A percentile compares a stretch with the other conserved stretches of the same genome.
These are phyloP conservation scores for Chloranthus sessilifolius DNA, from an alignment of 164 flowering plant genomes.

Conservation along the genomic window DNA sequence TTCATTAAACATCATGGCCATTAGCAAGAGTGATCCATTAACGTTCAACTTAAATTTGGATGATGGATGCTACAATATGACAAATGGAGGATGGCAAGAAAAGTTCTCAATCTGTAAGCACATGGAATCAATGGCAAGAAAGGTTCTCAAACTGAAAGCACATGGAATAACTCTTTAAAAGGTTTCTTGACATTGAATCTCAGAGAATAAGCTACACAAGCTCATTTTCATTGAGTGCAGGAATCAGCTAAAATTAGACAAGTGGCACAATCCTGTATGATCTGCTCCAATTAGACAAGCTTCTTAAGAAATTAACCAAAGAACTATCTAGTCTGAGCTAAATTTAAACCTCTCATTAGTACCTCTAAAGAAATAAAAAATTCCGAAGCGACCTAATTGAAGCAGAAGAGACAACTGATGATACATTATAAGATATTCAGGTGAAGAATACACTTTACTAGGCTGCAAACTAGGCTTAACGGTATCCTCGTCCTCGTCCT, in stretches of 20 bases:
- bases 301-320: conserved; percentile 1
- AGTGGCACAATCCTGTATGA: neutral
- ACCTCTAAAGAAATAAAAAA: neutral
- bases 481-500: conserved; percentile 64
- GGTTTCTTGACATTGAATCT: neutral
- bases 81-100: too few relatives aligned
- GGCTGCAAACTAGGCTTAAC: conserved; percentile 16
- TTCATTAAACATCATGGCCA: too few relatives aligned
- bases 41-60: too few relatives aligned
- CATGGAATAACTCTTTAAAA: too few relatives aligned
- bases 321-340: neutral
- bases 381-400: neutral
- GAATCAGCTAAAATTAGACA: neutral
- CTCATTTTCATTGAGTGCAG: neutral
- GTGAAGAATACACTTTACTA: neutral
- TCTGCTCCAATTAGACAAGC: neutral
- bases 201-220: too few relatives aligned
- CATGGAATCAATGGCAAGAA: too few relatives aligned
- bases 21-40: too few relatives aligned
- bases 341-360: conserved; percentile 7
- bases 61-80: too few relatives aligned
- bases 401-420: neutral
- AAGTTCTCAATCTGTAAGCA: too few relatives aligned
- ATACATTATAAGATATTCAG: neutral
- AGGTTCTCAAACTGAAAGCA: too few relatives aligned